phyloP scores from a whole-genome alignment of 306 rosid species.

The Quercus bicolor region DNA sequence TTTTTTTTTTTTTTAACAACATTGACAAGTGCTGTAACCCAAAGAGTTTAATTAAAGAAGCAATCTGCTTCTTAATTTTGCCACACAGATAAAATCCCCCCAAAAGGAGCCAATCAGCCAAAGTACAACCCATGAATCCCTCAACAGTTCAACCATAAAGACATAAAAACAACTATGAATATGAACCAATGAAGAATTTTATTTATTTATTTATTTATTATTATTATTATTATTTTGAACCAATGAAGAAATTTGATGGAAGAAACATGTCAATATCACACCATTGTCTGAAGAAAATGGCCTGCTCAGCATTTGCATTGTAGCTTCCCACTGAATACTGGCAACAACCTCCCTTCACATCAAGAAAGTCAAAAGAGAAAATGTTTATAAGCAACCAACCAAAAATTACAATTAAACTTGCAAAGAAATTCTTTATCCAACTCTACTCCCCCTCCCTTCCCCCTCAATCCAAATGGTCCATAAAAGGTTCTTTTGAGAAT shows the following conservation, averaged over 20 bases:
- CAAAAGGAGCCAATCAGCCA: neutral
- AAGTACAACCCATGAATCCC: neutral
- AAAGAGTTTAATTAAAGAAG: neutral
- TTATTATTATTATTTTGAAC: too few relatives aligned
- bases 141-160: neutral
- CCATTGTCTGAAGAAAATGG: constrained; percentile 78
- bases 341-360: constrained; percentile 38
- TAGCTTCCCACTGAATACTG: constrained; percentile 23
- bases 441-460: neutral
- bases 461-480: too few relatives aligned
- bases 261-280: constrained; percentile 23
- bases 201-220: too few relatives aligned
- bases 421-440: neutral
- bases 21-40: neutral
- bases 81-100: neutral
- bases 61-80: neutral
- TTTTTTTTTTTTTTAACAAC: neutral
- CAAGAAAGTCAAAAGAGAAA: constrained; percentile 13
- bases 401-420: neutral
- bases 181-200: neutral
- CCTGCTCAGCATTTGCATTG: constrained; percentile 49
- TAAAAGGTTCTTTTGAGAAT: neutral
- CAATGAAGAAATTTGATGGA: neutral
- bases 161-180: neutral
- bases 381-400: neutral